These are phyloP conservation scores for Patellaria atrata DNA, from an alignment of 495 filamentous ascomycete species.

Conservation along the genomic window DNA sequence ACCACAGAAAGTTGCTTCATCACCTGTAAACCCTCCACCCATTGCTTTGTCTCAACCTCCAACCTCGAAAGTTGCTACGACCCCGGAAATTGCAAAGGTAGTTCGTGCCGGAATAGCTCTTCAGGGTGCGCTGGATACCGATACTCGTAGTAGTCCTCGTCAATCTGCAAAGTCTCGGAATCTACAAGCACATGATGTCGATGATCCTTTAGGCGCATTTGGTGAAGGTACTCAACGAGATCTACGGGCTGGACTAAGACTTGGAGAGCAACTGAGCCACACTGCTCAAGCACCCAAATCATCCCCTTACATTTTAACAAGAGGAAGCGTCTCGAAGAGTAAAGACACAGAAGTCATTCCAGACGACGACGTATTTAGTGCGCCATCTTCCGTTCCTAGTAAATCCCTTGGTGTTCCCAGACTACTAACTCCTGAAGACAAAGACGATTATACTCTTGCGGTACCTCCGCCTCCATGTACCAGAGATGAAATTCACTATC, in stretches of 20 bases:
- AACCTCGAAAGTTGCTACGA: slow-evolving; percentile 15
- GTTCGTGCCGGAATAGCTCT: slow-evolving; percentile 36
- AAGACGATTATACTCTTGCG: slow-evolving; percentile 11
- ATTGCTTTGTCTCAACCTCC: slow-evolving; percentile 6
- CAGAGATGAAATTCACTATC: slow-evolving; percentile 8
- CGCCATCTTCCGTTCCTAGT: background rate
- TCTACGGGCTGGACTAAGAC: slow-evolving; percentile 32
- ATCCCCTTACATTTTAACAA: too few relatives aligned
- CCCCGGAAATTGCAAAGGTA: slow-evolving; percentile 29
- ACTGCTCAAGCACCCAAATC: slow-evolving; percentile 6
- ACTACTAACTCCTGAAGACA: slow-evolving; percentile 19
- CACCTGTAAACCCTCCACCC: slow-evolving; percentile 12
- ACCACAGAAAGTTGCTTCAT: slow-evolving; percentile 3
- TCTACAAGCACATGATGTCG: slow-evolving; percentile 1
- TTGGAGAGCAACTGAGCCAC: slow-evolving; percentile 37
- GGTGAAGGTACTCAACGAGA: slow-evolving; percentile 31
- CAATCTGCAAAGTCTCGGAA: slow-evolving; percentile 1
- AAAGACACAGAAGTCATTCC: background rate
- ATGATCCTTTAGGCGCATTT: slow-evolving; percentile 34
- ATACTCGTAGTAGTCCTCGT: slow-evolving; percentile 13
- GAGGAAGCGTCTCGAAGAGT: slow-evolving; percentile 12
- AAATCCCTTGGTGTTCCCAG: slow-evolving; percentile 3
- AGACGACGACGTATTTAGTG: slow-evolving; percentile 14
- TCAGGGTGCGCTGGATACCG: slow-evolving; percentile 29
- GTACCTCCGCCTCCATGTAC: slow-evolving; percentile 5